Evolutionary conservation across 139 green algal genomes (phyloP).

Genomic region (Yamagishiella unicocca): DNA sequence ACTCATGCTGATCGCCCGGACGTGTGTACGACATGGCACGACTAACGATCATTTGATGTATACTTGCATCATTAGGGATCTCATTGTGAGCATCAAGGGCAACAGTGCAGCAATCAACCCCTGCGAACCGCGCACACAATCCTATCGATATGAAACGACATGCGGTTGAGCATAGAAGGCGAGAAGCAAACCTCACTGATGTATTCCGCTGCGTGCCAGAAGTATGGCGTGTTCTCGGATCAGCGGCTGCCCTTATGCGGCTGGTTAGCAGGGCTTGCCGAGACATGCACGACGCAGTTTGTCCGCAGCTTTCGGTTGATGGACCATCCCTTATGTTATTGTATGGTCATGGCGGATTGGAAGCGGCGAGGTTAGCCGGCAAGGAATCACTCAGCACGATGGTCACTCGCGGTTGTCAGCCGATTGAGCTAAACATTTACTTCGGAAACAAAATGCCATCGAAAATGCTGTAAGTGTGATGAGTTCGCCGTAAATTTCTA

Average conservation of each 20-base stretch:
- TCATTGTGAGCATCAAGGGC: too few relatives aligned
- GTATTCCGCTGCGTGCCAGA: neutral
- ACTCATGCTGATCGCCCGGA: too few relatives aligned
- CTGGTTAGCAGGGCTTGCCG: constrained; percentile 5
- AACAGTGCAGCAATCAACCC: too few relatives aligned
- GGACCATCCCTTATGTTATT: neutral
- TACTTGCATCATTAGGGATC: too few relatives aligned
- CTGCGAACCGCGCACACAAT: too few relatives aligned
- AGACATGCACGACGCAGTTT: neutral
- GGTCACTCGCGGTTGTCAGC: neutral
- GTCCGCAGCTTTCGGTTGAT: neutral
- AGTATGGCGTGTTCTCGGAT: neutral
- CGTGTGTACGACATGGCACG: too few relatives aligned
- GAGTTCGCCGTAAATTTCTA: too few relatives aligned
- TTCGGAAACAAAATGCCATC: neutral
- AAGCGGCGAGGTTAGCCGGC: neutral
- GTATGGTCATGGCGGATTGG: neutral
- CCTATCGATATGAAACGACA: too few relatives aligned
- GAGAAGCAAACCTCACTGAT: neutral
- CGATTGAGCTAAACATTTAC: neutral
- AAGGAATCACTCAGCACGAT: neutral
- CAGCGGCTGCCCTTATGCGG: neutral
- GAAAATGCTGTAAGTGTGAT: neutral
- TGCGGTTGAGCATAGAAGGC: too few relatives aligned
- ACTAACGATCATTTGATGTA: too few relatives aligned